A percentile compares a stretch with the other conserved stretches of the same genome.
Conservation (phyloP, 2,329 filamentous ascomycete species). For the Colletotrichum melonis region DNA sequence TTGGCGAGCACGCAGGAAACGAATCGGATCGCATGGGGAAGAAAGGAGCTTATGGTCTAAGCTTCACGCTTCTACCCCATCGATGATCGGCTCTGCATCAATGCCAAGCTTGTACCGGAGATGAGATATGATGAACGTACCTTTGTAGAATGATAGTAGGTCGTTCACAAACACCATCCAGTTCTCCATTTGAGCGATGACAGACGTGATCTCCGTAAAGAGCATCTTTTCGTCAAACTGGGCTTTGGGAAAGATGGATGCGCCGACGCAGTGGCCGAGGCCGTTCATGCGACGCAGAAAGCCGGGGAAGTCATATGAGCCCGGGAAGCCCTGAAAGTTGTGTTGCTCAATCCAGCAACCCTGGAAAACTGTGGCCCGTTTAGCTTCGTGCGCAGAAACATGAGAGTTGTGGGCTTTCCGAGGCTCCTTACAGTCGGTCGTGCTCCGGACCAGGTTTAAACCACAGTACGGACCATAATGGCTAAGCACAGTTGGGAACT, state of each 20-base stretch:
- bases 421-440: slow-evolving; percentile 30
- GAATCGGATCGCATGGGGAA: neutral
- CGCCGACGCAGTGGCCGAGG: slow-evolving; percentile 37
- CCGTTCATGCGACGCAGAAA: slow-evolving; percentile 39
- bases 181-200: slow-evolving; percentile 37
- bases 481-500: slow-evolving; percentile 35
- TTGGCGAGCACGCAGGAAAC: neutral
- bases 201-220: slow-evolving; percentile 36
- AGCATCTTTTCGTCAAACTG: slow-evolving; percentile 34
- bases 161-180: slow-evolving; percentile 39
- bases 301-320: slow-evolving; percentile 36
- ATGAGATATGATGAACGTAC: neutral
- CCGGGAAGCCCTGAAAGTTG: slow-evolving; percentile 37
- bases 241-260: slow-evolving; percentile 32
- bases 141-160: slow-evolving; percentile 39
- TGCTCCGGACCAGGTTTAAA: slow-evolving; percentile 37
- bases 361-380: slow-evolving; percentile 28
- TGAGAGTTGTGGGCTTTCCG: neutral
- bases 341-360: slow-evolving; percentile 40
- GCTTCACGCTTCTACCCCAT: neutral
- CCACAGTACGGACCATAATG: slow-evolving; percentile 37
- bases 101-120: neutral
- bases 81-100: neutral
- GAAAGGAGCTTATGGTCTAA: neutral
- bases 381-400: neutral